A percentile compares a stretch with the other conserved stretches of the same genome.
These are phyloP conservation scores for Beverwykella pulmonaria DNA, from an alignment of 495 filamentous ascomycete genomes.

Conservation along the genomic window DNA sequence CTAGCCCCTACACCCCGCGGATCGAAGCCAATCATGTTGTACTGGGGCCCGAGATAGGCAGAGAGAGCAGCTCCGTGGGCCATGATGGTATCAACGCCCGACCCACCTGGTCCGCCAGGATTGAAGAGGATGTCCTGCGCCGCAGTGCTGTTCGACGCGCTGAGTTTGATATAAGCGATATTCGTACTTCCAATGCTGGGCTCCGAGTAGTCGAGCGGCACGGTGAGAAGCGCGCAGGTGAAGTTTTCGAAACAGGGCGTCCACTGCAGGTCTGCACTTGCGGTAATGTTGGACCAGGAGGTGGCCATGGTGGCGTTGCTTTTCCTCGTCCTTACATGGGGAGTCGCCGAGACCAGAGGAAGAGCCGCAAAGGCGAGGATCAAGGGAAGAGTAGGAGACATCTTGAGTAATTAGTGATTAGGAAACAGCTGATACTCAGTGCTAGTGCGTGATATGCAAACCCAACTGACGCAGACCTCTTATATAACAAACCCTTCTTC, in stretches of 20 bases:
- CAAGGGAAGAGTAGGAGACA: neutral
- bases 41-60: conserved; percentile 36
- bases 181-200: conserved; percentile 34
- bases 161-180: conserved; percentile 45
- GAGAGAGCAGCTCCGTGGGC: conserved; percentile 20
- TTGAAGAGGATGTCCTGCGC: conserved; percentile 49
- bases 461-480: neutral
- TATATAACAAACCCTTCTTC: neutral
- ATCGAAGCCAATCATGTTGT: conserved; percentile 60
- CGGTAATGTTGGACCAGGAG: neutral
- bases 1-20: conserved; percentile 46
- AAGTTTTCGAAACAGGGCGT: conserved; percentile 34
- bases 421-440: neutral
- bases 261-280: conserved; percentile 7
- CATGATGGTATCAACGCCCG: conserved; percentile 36
- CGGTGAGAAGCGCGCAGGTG: neutral
- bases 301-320: neutral
- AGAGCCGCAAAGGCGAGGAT: neutral
- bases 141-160: conserved; percentile 43
- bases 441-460: neutral
- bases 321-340: neutral
- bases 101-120: conserved; percentile 52
- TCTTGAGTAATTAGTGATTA: neutral
- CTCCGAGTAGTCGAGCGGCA: conserved; percentile 49
- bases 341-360: neutral